Percentiles rank a stretch among this genome's conserved stretches.
phyloP scores from a whole-genome alignment of 2,329 filamentous ascomycete species.

The Ophiosphaerella herpotricha region DNA sequence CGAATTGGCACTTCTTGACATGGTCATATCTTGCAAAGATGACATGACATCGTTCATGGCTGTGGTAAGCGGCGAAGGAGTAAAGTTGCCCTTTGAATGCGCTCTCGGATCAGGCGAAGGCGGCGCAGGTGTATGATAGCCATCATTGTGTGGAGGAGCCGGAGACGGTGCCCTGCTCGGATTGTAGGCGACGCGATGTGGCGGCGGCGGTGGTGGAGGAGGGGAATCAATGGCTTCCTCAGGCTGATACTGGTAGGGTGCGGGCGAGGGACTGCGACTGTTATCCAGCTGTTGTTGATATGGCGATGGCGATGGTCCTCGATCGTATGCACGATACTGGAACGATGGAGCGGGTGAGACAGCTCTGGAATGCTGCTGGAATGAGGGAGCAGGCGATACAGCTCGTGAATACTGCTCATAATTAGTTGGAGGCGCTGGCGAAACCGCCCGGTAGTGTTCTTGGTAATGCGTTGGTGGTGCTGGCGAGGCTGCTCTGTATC shows the following conservation, averaged over 20 bases:
- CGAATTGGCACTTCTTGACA: conserved; percentile 57
- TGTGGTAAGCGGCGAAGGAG: conserved; percentile 87
- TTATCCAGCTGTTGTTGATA: conserved; percentile 31
- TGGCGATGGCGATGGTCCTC: conserved; percentile 49
- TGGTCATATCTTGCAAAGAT: conserved; percentile 83
- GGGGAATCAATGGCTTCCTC: conserved; percentile 59
- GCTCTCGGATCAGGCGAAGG: conserved; percentile 62
- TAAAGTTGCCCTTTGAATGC: conserved; percentile 52
- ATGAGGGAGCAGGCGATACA: conserved; percentile 38
- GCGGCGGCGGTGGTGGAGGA: conserved; percentile 82
- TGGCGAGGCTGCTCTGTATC: conserved; percentile 28
- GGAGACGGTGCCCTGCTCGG: conserved; percentile 46
- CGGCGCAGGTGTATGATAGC: conserved; percentile 65
- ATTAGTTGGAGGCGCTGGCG: conserved; percentile 32
- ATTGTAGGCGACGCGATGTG: conserved; percentile 66
- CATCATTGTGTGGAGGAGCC: conserved; percentile 41
- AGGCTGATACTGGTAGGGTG: conserved; percentile 32
- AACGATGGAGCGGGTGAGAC: conserved; percentile 41
- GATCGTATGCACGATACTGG: conserved; percentile 44
- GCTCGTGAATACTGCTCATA: conserved; percentile 28
- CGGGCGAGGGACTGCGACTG: conserved; percentile 35
- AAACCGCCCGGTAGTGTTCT: conserved; percentile 22
- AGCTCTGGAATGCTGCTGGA: conserved; percentile 31
- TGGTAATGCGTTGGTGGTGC: conserved; percentile 29
- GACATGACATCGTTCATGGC: conserved; percentile 99